Evolutionary conservation across 306 rosid genomes (phyloP), one percentile per base, ranked within the genome.

Genomic region (Pyrus communis): DNA sequence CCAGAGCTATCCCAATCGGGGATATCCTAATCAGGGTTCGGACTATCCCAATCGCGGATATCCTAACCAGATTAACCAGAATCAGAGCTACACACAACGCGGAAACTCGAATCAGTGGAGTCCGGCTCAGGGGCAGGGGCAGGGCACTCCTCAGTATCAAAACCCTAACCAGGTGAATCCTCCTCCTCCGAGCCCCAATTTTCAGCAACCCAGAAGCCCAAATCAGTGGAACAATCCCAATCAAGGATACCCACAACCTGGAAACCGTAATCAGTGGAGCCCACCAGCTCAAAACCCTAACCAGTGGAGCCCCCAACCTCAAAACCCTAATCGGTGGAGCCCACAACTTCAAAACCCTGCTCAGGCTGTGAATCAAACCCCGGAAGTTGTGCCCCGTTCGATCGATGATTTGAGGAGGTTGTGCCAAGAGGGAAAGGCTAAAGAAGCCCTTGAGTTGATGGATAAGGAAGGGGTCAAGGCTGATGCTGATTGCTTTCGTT

Each of bases 371-470:
- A 69, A 57, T 9, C 88, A 84, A 70, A 51, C 83, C 11, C 62
- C 80, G 0, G 78, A 58, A 64, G 57, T 82, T 18, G 55, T 68
- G 0, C 82, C 85, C 1, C 82, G 89, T 46, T 84, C 92, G 0
- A 72, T 80, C 62, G 78, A 52, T n/a, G 96, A 91, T 67, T 80
- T 93, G 82, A 70, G 59, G 46, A 74, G 81, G 54, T 40, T 93
- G 79, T 93, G 97, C 77, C 76, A 76, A 63, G 88, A 86, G 76
- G 92, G 96, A 42, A 91, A 88, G 86, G 75, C 84, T 67, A 87
- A 89, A 69, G 96, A 91, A 62, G 96, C 91, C 18, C 78, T 93
- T 78, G 89, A 86, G 57, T 62, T 93, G 90, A 80, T 93, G 94
- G 71, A 55, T 11, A 90, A 87, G 35, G 82, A 90, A 57, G 94